Percentiles rank a stretch among this genome's conserved stretches.
phyloP scores from a whole-genome alignment of 768 basidiomycete genomes.

The Trametes meyenii region DNA sequence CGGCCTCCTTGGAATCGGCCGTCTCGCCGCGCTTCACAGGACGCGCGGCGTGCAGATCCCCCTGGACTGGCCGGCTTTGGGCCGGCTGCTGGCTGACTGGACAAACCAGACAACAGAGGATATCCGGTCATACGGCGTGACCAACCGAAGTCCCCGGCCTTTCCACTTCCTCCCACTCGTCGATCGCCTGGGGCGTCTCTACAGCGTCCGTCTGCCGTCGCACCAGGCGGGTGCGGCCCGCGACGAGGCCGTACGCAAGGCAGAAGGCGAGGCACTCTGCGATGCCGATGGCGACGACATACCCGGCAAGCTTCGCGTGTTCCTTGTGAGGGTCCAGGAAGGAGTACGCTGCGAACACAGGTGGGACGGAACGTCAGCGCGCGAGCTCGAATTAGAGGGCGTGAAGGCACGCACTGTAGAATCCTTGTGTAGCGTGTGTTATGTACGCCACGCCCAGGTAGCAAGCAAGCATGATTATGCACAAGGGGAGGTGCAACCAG shows the following conservation, averaged over 20 bases:
- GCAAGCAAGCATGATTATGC: constrained; percentile 50
- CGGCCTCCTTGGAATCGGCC: no score
- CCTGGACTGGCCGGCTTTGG: not conserved
- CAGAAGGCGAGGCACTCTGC: constrained; percentile 56
- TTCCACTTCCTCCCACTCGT: constrained; percentile 52
- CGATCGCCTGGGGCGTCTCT: constrained; percentile 33
- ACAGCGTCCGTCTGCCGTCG: constrained; percentile 14
- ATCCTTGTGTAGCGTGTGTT: constrained; percentile 58
- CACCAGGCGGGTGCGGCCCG: constrained; percentile 41
- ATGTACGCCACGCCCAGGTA: constrained; percentile 76
- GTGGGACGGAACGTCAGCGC: not conserved
- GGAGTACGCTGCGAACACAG: constrained; percentile 50
- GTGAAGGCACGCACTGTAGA: constrained; percentile 56
- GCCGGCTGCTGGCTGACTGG: no score
- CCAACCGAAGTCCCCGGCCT: constrained; percentile 18
- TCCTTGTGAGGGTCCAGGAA: constrained; percentile 61
- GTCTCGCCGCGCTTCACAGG: no score
- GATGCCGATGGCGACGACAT: constrained; percentile 61
- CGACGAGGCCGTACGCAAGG: constrained; percentile 45
- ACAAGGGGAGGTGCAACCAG: constrained; percentile 52
- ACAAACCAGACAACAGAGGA: no score
- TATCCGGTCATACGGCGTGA: constrained; percentile 6
- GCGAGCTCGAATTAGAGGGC: not conserved
- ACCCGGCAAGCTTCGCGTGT: constrained; percentile 52
- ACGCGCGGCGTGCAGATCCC: not conserved